Evolutionary conservation across 1,284 basidiomycete genomes (phyloP).

Genomic region (Melampsora abietis-canadensis): DNA sequence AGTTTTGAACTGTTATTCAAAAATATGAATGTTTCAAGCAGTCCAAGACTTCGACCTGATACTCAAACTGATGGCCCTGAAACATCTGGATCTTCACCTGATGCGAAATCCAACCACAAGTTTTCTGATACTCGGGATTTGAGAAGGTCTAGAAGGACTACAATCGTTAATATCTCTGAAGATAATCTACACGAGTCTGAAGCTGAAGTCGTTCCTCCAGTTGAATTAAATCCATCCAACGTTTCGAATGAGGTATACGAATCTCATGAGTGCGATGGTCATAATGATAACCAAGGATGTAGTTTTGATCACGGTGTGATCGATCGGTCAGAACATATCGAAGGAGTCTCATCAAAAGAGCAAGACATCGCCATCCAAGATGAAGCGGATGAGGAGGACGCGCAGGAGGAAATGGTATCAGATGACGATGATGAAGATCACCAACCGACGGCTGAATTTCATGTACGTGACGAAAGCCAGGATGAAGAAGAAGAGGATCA

Average conservation of each 20-base stretch:
- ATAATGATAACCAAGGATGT: neutral
- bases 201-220: neutral
- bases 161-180: neutral
- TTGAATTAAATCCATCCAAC: neutral
- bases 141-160: neutral
- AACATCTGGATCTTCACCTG: neutral
- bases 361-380: neutral
- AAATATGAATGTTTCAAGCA: neutral
- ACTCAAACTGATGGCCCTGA: too few relatives aligned
- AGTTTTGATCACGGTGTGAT: neutral
- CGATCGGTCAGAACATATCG: neutral
- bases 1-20: neutral
- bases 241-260: neutral
- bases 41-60: neutral
- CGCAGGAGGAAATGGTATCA: neutral
- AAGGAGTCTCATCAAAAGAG: constrained; percentile 4
- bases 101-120: too few relatives aligned
- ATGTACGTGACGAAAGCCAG: neutral
- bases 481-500: neutral
- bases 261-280: neutral
- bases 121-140: too few relatives aligned
- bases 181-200: neutral
- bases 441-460: neutral
- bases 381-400: neutral
- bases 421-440: constrained; percentile 6